Evolutionary conservation across 1,139 yeast genomes (phyloP).

Genomic region (Geotrichum cucujoidarum): DNA sequence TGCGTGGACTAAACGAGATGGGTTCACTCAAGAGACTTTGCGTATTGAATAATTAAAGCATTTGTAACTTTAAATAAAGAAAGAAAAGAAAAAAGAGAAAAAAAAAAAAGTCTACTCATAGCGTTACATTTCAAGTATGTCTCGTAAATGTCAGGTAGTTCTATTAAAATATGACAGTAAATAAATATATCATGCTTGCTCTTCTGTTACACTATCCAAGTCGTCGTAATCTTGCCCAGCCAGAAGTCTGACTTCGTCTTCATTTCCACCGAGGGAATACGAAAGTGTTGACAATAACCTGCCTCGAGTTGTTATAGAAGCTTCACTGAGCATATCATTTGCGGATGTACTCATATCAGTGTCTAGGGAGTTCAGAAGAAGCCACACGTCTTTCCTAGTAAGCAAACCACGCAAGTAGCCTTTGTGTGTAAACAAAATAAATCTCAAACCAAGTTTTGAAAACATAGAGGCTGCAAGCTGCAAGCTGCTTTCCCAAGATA

Average conservation of each 20-base stretch:
- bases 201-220: background rate
- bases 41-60: background rate
- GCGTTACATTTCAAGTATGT: background rate
- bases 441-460: constrained; percentile 50
- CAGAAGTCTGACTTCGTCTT: constrained; percentile 17
- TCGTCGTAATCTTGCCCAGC: constrained; percentile 16
- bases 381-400: constrained; percentile 62
- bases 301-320: constrained; percentile 16
- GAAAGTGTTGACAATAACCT: constrained; percentile 17
- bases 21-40: background rate
- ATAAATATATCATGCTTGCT: background rate
- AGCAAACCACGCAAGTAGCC: constrained; percentile 48
- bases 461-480: constrained; percentile 48
- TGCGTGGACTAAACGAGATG: constrained; percentile 14
- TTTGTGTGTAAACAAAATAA: constrained; percentile 48
- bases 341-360: constrained; percentile 15
- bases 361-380: constrained; percentile 36
- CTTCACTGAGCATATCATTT: constrained; percentile 12
- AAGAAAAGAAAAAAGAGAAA: background rate
- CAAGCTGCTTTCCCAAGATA: constrained; percentile 34
- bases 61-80: background rate
- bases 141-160: too few species aligned
- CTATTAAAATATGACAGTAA: too few species aligned
- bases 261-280: constrained; percentile 18
- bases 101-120: background rate